Evolutionary conservation across 306 rosid genomes (phyloP), one percentile per base, ranked within the genome.

Genomic region (Cucumis melo): DNA sequence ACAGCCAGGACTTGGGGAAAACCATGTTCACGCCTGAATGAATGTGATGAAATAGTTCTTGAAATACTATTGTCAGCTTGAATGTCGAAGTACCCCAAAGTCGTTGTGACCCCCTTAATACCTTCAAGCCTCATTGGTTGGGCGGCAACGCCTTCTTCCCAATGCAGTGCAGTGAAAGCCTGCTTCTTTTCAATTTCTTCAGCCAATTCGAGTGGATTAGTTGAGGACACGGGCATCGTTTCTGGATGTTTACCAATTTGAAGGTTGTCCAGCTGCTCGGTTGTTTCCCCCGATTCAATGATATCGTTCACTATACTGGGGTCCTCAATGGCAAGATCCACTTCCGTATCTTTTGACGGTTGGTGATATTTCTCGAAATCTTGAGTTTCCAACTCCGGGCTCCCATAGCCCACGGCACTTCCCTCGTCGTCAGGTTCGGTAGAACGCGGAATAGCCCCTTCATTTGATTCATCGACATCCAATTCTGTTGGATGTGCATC

Each of bases 61-160:
- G 97, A 84, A 55, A 94, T 81, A 48, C 79, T 83, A 85, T 94
- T 94, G 62, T 83, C 89, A 46, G 91, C 89, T 80, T 85, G 81
- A 66, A 87, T 81, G 81, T 92, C 86, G 74, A 92, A 94, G 86
- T 92, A 94, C 55, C 99, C 99, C 76, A 94, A 78, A 4, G 92
- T 78, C 14, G 90, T 89, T 23, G 99, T 87, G 38, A 93, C 97
- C 77, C 95, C 91, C 71, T 92, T 85, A 64, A 90, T 86, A 5
- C 99, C 97, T 87, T 94, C 99, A 5, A 94, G 92, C 89, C 92
- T 82, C 99, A 92, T 92, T 55, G 99, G 99, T 83, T 90, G 99
- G 57, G 99, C 97, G 62, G 97, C 99, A 44, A 96, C 99, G 54
- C 99, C 99, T 83, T 87, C 99, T 81, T 92, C 97, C 93, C 86